Conservation (phyloP, 805 yeast species). For the Candida koratica region DNA sequence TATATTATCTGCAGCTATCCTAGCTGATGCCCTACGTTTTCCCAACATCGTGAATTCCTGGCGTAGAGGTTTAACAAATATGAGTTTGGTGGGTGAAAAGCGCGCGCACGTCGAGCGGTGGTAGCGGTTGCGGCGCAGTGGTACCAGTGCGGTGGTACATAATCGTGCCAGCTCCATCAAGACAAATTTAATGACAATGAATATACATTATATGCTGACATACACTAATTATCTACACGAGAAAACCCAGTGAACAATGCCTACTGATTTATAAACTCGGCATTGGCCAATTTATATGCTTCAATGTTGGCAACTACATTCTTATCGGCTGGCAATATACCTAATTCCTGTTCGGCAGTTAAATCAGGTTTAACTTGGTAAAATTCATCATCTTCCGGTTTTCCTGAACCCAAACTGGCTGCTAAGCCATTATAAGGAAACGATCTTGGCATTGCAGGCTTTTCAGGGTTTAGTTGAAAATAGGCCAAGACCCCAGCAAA, state of each 20-base stretch:
- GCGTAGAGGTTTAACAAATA: not conserved
- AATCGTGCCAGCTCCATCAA: too few relatives aligned
- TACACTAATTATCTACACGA: too few relatives aligned
- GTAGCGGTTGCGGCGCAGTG: not conserved
- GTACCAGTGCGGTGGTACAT: too few relatives aligned
- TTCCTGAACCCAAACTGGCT: conserved; percentile 64
- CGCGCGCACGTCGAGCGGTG: not conserved
- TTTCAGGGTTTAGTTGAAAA: conserved; percentile 54
- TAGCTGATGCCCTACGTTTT: conserved; percentile 13
- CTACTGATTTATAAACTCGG: conserved; percentile 32
- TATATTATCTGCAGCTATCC: conserved; percentile 4
- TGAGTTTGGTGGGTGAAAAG: not conserved
- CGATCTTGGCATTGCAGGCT: conserved; percentile 72
- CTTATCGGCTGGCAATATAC: conserved; percentile 31
- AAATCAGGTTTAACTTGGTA: conserved; percentile 40
- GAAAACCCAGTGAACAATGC: too few relatives aligned
- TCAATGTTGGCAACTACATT: conserved; percentile 26
- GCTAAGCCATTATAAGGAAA: conserved; percentile 76
- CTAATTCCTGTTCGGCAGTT: conserved; percentile 35
- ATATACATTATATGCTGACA: too few relatives aligned
- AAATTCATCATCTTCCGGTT: conserved; percentile 41
- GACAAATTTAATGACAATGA: too few relatives aligned
- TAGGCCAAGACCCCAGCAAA: conserved; percentile 43
- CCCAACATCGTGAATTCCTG: conserved; percentile 7
- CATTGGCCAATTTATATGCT: conserved; percentile 32